A percentile compares a stretch with the other conserved stretches of the same genome.
phyloP scores from a whole-genome alignment of 306 rosid genomes.

The Arachis hypogaea region DNA sequence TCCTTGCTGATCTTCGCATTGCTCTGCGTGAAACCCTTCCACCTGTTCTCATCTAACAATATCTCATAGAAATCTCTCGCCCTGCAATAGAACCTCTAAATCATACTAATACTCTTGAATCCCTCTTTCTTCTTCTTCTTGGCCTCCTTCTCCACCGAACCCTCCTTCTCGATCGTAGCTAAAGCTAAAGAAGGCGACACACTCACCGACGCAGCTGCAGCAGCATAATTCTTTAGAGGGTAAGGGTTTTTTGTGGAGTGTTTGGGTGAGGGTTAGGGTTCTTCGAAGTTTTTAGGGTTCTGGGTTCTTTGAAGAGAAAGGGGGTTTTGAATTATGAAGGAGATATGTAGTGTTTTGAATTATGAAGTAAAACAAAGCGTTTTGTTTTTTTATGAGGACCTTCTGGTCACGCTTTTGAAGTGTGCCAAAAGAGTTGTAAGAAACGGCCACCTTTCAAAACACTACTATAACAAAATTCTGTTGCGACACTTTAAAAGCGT shows the following conservation, averaged over 20 bases:
- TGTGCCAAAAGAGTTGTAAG: too few relatives aligned
- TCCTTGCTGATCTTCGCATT: constrained; percentile 87
- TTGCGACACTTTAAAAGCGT: too few relatives aligned
- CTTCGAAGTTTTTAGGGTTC: too few relatives aligned
- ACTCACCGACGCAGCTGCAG: background rate
- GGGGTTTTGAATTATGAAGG: too few relatives aligned
- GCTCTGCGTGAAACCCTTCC: constrained; percentile 96
- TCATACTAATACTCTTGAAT: background rate
- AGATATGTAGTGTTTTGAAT: too few relatives aligned
- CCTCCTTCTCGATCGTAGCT: constrained; percentile 13
- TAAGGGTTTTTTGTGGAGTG: background rate
- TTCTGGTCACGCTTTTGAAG: too few relatives aligned
- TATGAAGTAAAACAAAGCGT: too few relatives aligned
- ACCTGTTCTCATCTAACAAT: constrained; percentile 93
- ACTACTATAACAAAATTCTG: too few relatives aligned
- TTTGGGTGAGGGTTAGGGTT: too few relatives aligned
- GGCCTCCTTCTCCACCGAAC: constrained; percentile 37
- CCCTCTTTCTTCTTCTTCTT: constrained; percentile 19
- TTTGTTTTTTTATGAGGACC: too few relatives aligned
- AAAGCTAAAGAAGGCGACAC: background rate
- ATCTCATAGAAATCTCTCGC: constrained; percentile 80
- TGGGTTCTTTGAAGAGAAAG: too few relatives aligned
- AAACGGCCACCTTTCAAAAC: too few relatives aligned
- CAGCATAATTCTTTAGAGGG: constrained; percentile 21
- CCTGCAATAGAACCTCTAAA: constrained; percentile 87